phyloP scores from a whole-genome alignment of 306 rosid species.

The Cucurbita pepo region DNA sequence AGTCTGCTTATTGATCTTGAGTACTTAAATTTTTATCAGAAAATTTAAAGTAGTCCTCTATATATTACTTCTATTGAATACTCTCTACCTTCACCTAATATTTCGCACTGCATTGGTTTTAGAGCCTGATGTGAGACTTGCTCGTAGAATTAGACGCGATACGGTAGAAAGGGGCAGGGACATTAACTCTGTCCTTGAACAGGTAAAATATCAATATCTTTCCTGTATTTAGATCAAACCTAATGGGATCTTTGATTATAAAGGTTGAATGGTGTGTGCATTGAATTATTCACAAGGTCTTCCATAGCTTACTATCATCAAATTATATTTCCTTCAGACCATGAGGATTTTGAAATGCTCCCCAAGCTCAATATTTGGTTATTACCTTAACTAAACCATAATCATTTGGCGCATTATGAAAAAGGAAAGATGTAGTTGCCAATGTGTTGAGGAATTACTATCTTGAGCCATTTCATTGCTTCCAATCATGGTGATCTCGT shows the following conservation, averaged over 20 bases:
- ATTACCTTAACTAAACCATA: background rate
- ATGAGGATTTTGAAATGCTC: background rate
- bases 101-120: slow-evolving; percentile 15
- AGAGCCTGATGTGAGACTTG: slow-evolving; percentile 99
- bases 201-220: slow-evolving; percentile 21
- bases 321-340: background rate
- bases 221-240: background rate
- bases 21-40: background rate
- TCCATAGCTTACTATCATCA: background rate
- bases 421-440: background rate
- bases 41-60: background rate
- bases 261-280: background rate
- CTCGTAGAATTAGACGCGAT: slow-evolving; percentile 97
- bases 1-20: background rate
- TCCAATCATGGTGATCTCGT: background rate
- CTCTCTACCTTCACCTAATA: background rate
- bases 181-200: slow-evolving; percentile 89
- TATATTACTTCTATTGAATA: background rate
- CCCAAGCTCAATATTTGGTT: background rate
- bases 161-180: slow-evolving; percentile 95
- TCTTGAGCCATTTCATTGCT: background rate
- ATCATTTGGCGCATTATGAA: background rate
- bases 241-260: background rate
- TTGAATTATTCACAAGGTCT: background rate
- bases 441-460: background rate